phyloP scores from a whole-genome alignment of 2,329 filamentous ascomycete genomes.

The Aureobasidium uvarum region DNA sequence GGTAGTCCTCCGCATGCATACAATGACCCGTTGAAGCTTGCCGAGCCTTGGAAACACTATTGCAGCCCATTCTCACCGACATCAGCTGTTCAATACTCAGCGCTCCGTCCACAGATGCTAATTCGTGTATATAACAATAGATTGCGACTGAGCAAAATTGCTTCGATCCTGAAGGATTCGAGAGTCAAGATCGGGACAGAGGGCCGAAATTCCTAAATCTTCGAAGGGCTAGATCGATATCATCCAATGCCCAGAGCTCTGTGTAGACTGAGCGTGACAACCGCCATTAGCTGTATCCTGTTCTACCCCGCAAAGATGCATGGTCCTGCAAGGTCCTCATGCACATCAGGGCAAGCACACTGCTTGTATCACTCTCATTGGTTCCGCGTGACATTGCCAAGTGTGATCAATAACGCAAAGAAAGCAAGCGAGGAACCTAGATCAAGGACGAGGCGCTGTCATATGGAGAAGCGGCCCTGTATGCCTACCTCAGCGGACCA shows the following conservation, averaged over 20 bases:
- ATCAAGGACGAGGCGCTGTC: not conserved
- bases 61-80: not conserved
- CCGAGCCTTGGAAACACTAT: slow-evolving; percentile 2
- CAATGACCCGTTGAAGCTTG: slow-evolving; percentile 5
- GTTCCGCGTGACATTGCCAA: not conserved
- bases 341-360: not conserved
- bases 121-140: not conserved
- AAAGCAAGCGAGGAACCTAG: not conserved
- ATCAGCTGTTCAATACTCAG: not conserved
- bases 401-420: not conserved
- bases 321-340: slow-evolving; percentile 1
- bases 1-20: slow-evolving; percentile 3
- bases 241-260: too few relatives aligned
- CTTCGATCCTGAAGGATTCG: not conserved
- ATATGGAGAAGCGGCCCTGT: not conserved
- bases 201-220: not conserved
- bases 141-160: not conserved
- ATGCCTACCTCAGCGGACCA: not conserved
- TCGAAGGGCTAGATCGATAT: not conserved
- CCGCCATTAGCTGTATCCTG: not conserved
- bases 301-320: not conserved
- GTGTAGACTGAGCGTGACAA: not conserved
- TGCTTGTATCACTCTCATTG: not conserved
- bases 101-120: not conserved
- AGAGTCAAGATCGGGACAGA: not conserved